Base-by-base conservation (phyloP, 148 eudicot genomes). In the Vaccinium darrowii region DNA sequence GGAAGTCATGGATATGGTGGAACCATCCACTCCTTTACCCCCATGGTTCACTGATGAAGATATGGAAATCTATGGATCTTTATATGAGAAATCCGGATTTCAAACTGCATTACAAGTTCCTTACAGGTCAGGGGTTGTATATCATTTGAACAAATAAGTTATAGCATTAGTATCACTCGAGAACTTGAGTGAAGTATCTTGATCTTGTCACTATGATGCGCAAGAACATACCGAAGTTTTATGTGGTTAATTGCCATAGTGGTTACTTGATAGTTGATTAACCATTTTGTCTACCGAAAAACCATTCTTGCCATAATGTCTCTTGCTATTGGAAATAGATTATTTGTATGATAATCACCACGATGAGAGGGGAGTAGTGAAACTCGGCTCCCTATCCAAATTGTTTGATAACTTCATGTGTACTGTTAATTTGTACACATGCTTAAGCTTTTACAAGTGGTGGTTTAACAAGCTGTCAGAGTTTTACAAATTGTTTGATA, bases 71-170 rank as follows among this genome's bases (percentile, higher is more conserved):
- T 89, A 89, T 76, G 91, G 86, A 80, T 80, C 86, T 58, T 56
- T 87, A 57, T 89, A 89, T 65, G 87, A 89, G 83, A 89, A 89
- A 87, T 89, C 91, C 3, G 91, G 91, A 73, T 89, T 89, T 43
- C 84, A 15, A 74, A 89, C 89, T 51, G 86, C 91, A 43, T 53
- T 89, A 51, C 87, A 89, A 73, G 89, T 89, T 74, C 91, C 91
- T 80, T 89, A 89, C 77, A 89, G 91, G 91, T 89, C 77, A 8
- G 27, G 3, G 12, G 23, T 58, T 58, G n/a, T 39, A n/a, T 80
- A 6, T 53, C 56, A 10, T 9, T 53, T 53, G 56, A 53, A 53
- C 56, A 53, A 53, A 53, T 11, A 0, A 15, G 14, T 53, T 8
- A 9, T 69, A 27, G 39, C 43, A 69, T 27, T 69, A 7, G 2